phyloP scores from a whole-genome alignment of 768 basidiomycete species.

The Lentinula sp. region DNA sequence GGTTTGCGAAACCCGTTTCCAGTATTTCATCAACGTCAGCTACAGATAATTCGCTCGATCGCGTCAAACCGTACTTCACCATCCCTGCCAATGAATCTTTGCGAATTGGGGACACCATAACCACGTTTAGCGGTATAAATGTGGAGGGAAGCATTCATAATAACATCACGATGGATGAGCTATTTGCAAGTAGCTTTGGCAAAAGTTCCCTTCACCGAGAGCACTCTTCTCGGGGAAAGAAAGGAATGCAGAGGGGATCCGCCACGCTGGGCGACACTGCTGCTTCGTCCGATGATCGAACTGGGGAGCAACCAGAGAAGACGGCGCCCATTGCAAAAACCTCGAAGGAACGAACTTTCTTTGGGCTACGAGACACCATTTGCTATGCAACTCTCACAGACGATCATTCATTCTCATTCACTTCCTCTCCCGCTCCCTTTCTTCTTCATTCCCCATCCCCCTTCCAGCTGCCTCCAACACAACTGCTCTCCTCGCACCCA shows the following conservation, averaged over 20 bases:
- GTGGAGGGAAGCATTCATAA: conserved; percentile 19
- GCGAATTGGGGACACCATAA: conserved; percentile 68
- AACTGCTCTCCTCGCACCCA: conserved; percentile 59
- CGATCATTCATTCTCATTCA: conserved; percentile 15
- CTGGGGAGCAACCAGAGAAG: background rate
- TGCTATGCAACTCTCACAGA: background rate
- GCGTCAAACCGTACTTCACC: conserved; percentile 45
- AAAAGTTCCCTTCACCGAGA: background rate
- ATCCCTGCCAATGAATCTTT: conserved; percentile 65
- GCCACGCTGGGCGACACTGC: conserved; percentile 11
- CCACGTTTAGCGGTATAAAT: conserved; percentile 30
- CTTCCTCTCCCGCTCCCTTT: conserved; percentile 38
- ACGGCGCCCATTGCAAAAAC: background rate
- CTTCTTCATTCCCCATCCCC: background rate
- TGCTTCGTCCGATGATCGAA: conserved; percentile 22
- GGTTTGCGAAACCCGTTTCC: conserved; percentile 47
- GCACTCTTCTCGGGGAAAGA: conserved; percentile 8
- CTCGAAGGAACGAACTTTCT: background rate
- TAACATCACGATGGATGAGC: conserved; percentile 57
- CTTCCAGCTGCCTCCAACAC: background rate
- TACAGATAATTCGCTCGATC: conserved; percentile 14
- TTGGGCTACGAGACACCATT: background rate
- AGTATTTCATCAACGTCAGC: conserved; percentile 37
- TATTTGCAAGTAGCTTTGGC: conserved; percentile 41
- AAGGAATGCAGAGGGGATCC: conserved; percentile 7